These are phyloP conservation scores for Oidium heveae DNA, from an alignment of 2,329 filamentous ascomycete species.

Conservation along the genomic window DNA sequence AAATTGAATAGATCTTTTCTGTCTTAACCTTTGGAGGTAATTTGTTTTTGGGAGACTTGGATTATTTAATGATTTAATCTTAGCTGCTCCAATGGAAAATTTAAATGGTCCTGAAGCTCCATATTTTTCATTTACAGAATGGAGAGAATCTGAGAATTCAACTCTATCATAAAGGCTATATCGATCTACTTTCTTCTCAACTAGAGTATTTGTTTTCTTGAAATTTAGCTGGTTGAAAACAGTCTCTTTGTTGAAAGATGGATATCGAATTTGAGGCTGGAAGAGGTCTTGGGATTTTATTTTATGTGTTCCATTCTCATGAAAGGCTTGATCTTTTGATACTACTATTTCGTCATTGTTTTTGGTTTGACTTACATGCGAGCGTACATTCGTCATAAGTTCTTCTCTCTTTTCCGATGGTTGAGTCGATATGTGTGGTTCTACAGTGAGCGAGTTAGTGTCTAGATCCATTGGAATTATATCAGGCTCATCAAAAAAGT, in stretches of 20 bases:
- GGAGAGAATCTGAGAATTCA: constrained; percentile 11
- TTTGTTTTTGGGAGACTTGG: constrained; percentile 21
- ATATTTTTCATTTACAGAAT: constrained; percentile 13
- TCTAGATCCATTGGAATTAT: constrained; percentile 8
- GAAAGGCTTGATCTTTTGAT: background rate
- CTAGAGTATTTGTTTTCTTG: background rate
- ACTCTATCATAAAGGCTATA: constrained; percentile 11
- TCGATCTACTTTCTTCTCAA: background rate
- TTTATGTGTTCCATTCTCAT: background rate
- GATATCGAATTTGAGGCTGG: background rate
- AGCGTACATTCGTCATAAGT: background rate
- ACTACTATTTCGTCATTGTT: background rate
- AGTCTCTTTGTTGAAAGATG: constrained; percentile 11
- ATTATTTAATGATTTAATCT: constrained; percentile 19
- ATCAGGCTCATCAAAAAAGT: constrained; percentile 47
- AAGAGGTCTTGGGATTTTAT: background rate
- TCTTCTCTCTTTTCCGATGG: background rate
- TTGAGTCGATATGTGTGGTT: background rate
- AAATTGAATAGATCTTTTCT: background rate
- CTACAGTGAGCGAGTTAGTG: constrained; percentile 2
- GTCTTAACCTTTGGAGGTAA: background rate
- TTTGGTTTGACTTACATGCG: background rate
- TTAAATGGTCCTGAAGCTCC: constrained; percentile 10
- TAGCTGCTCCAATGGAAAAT: constrained; percentile 2
- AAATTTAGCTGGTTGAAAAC: constrained; percentile 10